Base-by-base conservation (phyloP, 495 filamentous ascomycete species). In the Penicillium simplicissimum region DNA sequence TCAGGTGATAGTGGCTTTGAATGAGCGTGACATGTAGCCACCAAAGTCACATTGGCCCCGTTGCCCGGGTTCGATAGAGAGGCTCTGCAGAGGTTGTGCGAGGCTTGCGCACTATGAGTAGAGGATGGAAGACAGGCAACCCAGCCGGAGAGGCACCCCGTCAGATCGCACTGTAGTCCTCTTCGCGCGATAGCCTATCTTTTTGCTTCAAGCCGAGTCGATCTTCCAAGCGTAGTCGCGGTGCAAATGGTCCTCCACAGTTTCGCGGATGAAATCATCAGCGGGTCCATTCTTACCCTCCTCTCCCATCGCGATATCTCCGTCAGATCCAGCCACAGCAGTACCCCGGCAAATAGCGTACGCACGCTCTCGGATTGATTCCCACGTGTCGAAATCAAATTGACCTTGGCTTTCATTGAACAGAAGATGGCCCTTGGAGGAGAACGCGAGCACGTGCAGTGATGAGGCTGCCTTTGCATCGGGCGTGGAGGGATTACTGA, bases 371-470 rank as follows among this genome's bases (percentile, higher is more conserved):
- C 84, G 86, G 6, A 88, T 85, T 19, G 79, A 76, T 54, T 93
- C 87, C 92, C 93, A 97, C 37, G 84, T 87, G 38, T 88, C 84
- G 59, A 90, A 80, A 21, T 83, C 84, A 66, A 97, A 98, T 34
- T 76, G 74, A 0, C 94, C 94, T 66, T 93, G 85, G 69, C 92
- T 96, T 70, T 96, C 89, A 36, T 84, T 87, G 43, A 96, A 72
- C 17, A 96, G 74, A 34, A 96, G 72, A 55, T 92, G 88, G 17
- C 87, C 85, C 53, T 87, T 84, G 8, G 86, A 89, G 28, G 89
- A 89, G 65, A 93, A 94, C 3, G 86, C 88, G 34, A 97, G 74
- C 25, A 89, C 89, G 67, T 96, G 91, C 31, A 91, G 80, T 10
- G 91, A 92, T 25, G 76, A 75, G 11, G 89, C 88, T 34, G 74